Evolutionary conservation across 2,329 filamentous ascomycete species (phyloP), one percentile per base, ranked within the genome.

Genomic region (Dactylellina sp.): DNA sequence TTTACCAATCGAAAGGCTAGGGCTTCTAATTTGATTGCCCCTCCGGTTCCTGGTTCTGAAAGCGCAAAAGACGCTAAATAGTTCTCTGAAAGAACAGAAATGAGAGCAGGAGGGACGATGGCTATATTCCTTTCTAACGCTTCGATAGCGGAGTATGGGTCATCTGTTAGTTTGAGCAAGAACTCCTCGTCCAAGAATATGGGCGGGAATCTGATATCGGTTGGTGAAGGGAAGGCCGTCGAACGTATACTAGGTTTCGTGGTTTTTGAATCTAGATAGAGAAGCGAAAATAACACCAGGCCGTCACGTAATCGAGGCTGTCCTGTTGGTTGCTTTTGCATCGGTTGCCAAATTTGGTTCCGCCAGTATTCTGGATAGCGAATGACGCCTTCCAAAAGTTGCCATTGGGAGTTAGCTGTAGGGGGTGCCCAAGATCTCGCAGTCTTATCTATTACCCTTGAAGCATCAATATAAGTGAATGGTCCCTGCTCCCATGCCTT

Each of bases 161-260:
- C 7, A 3, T 40, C 16, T 35, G 2, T 42, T 24, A 16, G 11
- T 9, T 12, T 25, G 16, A 1, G 1, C 18, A 40, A 44, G 22
- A 57, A 57, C 1, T 22, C 35, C 11, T 18, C 35, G 16, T 57
- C 37, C 2, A 57, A 20, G n/a, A n/a, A n/a, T 12, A 28, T 3
- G 12, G 20, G n/a, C 1, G 53, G 53, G 22, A 25, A 57, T 32
- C 37, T 24, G n/a, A 44, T n/a, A 20, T 57, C 20, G n/a, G 12
- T n/a, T 16, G 35, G 7, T 9, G 53, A 57, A 16, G 53, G 53
- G 22, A 57, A 57, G 2, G 49, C n/a, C 7, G 7, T 37, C 3
- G 35, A 20, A 11, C 40, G 22, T 1, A 42, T n/a, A 9, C 12
- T 28, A 7, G 11, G 12, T n/a, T 32, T 37, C 14, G 53, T 14